Base-by-base conservation (phyloP, 1,284 basidiomycete species). In the Termitomyces sp. region DNA sequence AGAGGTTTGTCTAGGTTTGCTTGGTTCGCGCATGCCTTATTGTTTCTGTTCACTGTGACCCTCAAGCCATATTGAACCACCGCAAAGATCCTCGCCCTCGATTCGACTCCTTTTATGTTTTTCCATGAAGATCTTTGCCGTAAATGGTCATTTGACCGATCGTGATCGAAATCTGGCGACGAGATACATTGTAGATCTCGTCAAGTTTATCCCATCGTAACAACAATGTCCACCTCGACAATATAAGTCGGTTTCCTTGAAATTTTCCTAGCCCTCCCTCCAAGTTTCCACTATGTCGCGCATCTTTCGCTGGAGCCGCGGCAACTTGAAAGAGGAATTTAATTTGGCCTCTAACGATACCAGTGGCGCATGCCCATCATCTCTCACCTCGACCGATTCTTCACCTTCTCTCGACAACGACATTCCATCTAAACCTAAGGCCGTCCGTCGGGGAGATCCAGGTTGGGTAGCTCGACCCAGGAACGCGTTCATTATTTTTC, bases 401-500 rank as follows among this genome's bases (percentile, higher is more conserved):
- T 55, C 47, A 3, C 50, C 52, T 34, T 43, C 46, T 59, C 46
- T 33, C 10, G 46, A 53, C 33, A 53, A 21, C 62, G n/a, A 54
- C 60, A 26, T 65, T 64, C n/a, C 64, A 50, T 52, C 54, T 13
- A 55, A 62, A n/a, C 33, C 56, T 19, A 59, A 61, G 14, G 43
- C 55, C n/a, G 50, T 51, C 31, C 60, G 62, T 51, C 62, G 63
- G 24, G 69, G 49, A 63, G 67, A 83, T 58, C 75, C 84, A 0
- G 74, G 74, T 21, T 89, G 88, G 75, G 81, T 92, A 55, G 87
- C 90, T 41, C 83, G 92, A 8, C 92, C 93, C 1, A 80, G 86
- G 6, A 95, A 95, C 65, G 83, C 90, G 26, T 95, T 93, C 72
- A 93, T 95, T 66, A 80, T 94, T 57, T 95, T 92, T 69, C 84